Evolutionary conservation across 148 eudicot genomes (phyloP), one percentile per base, ranked within the genome.

Genomic region (Simmondsia chinensis): DNA sequence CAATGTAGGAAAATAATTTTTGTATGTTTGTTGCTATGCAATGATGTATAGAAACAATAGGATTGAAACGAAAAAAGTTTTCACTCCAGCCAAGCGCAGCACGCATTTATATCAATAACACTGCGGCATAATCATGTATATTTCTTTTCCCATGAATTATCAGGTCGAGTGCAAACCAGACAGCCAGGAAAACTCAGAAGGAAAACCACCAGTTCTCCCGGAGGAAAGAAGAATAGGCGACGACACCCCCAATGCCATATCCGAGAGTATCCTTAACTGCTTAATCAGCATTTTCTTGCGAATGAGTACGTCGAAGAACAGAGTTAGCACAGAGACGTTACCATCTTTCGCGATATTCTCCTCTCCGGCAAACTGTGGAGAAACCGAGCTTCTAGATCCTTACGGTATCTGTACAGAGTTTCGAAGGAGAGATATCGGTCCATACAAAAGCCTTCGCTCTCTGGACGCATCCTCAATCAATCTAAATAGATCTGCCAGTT

Each of bases 181-280:
- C 34, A 43, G 56, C 26, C 55, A 38, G 23, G 75, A 52, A 42
- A 36, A 19, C 32, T 50, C 56, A 42, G 73, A 66, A 36, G 38
- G 14, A 29, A 53, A 60, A 30, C 44, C 14, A 32, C 38, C 50
- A 33, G 56, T 26, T 27, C 35, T 19, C 46, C 70, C 30, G 22
- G 71, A 60, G 38, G 75, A 34, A 23, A 67, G 31, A 30, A 12
- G 54, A 13, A 41, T 43, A 30, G 63, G 56, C 52, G 59, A 61
- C 12, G 68, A 73, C 6, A 54, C 41, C 70, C 87, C 94, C 32
- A 82, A 79, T 50, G 73, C 51, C 29, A 57, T 78, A 11, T 72
- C 86, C 9, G 83, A 82, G 64, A 61, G 57, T 43, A 64, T 79
- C 26, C 11, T 82, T 29, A 75, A 73, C 41, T 79, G 83, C 61